Percentiles rank a stretch among this genome's conserved stretches.
phyloP scores from a whole-genome alignment of 2,329 filamentous ascomycete species.

The Bipolaris sorokiniana region DNA sequence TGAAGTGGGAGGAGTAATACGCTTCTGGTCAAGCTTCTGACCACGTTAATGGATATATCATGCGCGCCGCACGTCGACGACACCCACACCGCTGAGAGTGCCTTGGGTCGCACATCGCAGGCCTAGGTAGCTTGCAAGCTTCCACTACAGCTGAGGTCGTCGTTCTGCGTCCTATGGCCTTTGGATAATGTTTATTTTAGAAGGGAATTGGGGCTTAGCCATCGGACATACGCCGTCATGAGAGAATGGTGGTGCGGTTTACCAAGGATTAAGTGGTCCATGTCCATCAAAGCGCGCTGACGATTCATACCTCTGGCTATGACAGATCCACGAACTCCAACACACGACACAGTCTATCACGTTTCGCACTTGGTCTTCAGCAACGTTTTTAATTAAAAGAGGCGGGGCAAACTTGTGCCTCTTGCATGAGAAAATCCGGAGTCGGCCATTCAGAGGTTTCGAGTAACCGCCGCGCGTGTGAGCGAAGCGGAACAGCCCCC shows the following conservation, averaged over 20 bases:
- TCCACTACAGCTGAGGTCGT: constrained; percentile 5
- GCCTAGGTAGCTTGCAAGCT: constrained; percentile 9
- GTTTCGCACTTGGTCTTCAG: constrained; percentile 1
- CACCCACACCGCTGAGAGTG: constrained; percentile 13
- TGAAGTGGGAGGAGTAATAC: constrained; percentile 26
- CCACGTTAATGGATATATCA: constrained; percentile 13
- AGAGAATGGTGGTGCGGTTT: constrained; percentile 1
- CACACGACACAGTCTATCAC: background rate
- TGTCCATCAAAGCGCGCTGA: constrained; percentile 4
- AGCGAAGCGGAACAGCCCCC: constrained; percentile 15
- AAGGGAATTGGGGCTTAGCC: background rate
- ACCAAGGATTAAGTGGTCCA: background rate
- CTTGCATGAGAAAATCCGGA: constrained; percentile 4
- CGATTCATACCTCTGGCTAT: constrained; percentile 5
- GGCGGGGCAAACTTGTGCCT: constrained; percentile 12
- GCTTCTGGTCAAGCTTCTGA: constrained; percentile 23
- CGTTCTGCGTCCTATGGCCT: background rate
- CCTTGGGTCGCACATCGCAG: constrained; percentile 19
- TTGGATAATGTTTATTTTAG: background rate
- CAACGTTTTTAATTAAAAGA: constrained; percentile 3
- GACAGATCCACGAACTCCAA: constrained; percentile 9
- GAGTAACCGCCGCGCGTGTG: constrained; percentile 23
- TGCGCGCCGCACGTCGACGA: constrained; percentile 20
- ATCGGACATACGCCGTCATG: background rate
- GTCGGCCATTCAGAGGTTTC: constrained; percentile 18